These are phyloP conservation scores for Ascochyta clinopodiicola DNA, from an alignment of 2,329 filamentous ascomycete genomes.

Conservation along the genomic window DNA sequence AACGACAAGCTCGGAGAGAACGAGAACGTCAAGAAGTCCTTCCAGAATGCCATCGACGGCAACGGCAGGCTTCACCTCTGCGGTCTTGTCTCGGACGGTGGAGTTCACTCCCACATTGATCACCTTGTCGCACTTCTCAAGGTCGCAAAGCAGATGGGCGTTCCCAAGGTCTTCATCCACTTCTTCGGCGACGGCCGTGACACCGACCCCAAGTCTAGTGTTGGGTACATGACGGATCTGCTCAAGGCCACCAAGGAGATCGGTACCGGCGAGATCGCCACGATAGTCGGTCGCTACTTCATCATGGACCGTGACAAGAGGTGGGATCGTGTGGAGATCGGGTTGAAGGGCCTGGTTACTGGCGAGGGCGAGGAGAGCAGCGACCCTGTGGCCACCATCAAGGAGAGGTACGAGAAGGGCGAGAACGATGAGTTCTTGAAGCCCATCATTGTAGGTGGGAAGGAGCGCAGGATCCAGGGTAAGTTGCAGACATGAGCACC, in stretches of 20 bases:
- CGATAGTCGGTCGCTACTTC: slow-evolving; percentile 94
- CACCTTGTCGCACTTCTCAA: slow-evolving; percentile 87
- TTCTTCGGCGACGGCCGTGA: slow-evolving; percentile 99
- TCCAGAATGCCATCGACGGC: slow-evolving; percentile 80
- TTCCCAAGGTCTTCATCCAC: slow-evolving; percentile 96
- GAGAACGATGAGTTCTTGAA: slow-evolving; percentile 98
- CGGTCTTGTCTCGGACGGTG: slow-evolving; percentile 92
- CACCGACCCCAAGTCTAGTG: slow-evolving; percentile 94
- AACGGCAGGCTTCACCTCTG: slow-evolving; percentile 92
- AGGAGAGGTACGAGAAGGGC: slow-evolving; percentile 83
- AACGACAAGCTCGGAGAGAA: slow-evolving; percentile 79
- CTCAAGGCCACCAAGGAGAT: slow-evolving; percentile 82
- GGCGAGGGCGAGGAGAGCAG: slow-evolving; percentile 86
- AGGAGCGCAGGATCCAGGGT: slow-evolving; percentile 86
- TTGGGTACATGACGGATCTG: slow-evolving; percentile 85
- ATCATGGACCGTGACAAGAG: slow-evolving; percentile 99
- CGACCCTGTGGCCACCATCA: slow-evolving; percentile 85
- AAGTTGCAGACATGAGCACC: slow-evolving; percentile 36
- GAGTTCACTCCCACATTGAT: slow-evolving; percentile 95
- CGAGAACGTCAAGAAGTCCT: slow-evolving; percentile 76
- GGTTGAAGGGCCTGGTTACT: slow-evolving; percentile 81
- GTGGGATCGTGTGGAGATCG: slow-evolving; percentile 93
- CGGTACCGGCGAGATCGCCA: slow-evolving; percentile 85
- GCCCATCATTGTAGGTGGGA: slow-evolving; percentile 91
- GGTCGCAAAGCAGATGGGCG: slow-evolving; percentile 84